Evolutionary conservation across 2,329 filamentous ascomycete genomes (phyloP).

Genomic region (Xylariaceae sp.): DNA sequence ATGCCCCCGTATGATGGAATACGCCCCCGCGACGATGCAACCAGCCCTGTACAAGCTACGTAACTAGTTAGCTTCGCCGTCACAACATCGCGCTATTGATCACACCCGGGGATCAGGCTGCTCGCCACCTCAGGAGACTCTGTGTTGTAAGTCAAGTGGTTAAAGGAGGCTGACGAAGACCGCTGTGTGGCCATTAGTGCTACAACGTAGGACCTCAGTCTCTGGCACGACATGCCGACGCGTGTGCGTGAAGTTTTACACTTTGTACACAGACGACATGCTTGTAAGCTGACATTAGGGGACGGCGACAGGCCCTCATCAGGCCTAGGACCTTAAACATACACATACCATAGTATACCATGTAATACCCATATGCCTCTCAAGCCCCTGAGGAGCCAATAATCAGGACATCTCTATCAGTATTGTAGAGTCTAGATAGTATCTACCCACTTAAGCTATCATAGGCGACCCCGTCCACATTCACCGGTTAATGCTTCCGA

Average conservation of each 20-base stretch:
- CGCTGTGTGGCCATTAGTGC: not conserved
- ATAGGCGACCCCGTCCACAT: not conserved
- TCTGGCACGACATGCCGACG: not conserved
- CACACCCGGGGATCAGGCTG: too few species aligned
- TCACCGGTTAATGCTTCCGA: not conserved
- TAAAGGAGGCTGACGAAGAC: not conserved
- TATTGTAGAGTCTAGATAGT: too few species aligned
- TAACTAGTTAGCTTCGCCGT: not conserved
- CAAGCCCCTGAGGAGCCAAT: not conserved
- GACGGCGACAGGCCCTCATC: too few species aligned
- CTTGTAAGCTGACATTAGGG: constrained; percentile 16
- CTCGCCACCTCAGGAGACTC: not conserved
- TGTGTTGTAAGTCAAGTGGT: not conserved
- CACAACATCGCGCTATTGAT: not conserved
- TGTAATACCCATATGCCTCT: not conserved
- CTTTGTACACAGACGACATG: not conserved
- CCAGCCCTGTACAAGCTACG: not conserved
- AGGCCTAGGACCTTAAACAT: not conserved
- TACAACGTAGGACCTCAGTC: not conserved
- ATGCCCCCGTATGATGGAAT: not conserved
- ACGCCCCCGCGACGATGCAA: not conserved
- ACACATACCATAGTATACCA: not conserved
- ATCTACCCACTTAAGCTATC: not conserved
- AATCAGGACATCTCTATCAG: too few species aligned
- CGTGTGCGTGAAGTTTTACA: constrained; percentile 1